phyloP scores from a whole-genome alignment of 306 rosid genomes.

The Castanospermum australe region DNA sequence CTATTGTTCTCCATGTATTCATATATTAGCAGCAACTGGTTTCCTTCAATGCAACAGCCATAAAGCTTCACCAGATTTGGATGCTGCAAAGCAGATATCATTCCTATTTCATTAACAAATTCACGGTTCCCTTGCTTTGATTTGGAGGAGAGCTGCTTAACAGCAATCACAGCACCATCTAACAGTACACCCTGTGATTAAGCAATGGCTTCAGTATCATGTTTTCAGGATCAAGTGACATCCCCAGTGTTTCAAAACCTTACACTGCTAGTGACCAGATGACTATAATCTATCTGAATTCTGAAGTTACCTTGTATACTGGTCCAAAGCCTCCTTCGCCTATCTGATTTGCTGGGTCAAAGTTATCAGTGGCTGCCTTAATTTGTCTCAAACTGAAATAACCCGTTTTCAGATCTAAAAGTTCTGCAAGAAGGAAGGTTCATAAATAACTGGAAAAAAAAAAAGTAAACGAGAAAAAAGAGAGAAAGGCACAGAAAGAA shows the following conservation, averaged over 20 bases:
- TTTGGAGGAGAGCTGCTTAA: slow-evolving; percentile 68
- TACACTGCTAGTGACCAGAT: background rate
- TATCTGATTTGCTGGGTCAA: slow-evolving; percentile 56
- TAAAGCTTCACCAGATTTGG: slow-evolving; percentile 60
- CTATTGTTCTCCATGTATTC: slow-evolving; percentile 66
- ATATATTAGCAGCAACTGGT: slow-evolving; percentile 55
- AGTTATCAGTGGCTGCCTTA: slow-evolving; percentile 65
- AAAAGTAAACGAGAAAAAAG: background rate
- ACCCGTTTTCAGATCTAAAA: slow-evolving; percentile 65
- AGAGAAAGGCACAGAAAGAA: background rate
- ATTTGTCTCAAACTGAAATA: slow-evolving; percentile 63
- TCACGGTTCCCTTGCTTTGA: slow-evolving; percentile 81
- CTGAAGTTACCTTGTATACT: slow-evolving; percentile 72
- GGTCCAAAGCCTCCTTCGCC: slow-evolving; percentile 95
- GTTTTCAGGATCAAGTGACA: background rate
- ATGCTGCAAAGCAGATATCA: slow-evolving; percentile 63
- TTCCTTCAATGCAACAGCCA: slow-evolving; percentile 70
- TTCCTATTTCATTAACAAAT: slow-evolving; percentile 66
- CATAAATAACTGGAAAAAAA: background rate
- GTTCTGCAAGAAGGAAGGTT: slow-evolving; percentile 40
- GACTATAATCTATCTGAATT: background rate
- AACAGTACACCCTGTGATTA: slow-evolving; percentile 34
- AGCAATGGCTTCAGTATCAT: slow-evolving; percentile 10
- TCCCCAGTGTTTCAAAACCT: background rate
- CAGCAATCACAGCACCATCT: slow-evolving; percentile 61